These are phyloP conservation scores for Nakazawaea sp. DNA, from an alignment of 805 yeast genomes.

Conservation along the genomic window DNA sequence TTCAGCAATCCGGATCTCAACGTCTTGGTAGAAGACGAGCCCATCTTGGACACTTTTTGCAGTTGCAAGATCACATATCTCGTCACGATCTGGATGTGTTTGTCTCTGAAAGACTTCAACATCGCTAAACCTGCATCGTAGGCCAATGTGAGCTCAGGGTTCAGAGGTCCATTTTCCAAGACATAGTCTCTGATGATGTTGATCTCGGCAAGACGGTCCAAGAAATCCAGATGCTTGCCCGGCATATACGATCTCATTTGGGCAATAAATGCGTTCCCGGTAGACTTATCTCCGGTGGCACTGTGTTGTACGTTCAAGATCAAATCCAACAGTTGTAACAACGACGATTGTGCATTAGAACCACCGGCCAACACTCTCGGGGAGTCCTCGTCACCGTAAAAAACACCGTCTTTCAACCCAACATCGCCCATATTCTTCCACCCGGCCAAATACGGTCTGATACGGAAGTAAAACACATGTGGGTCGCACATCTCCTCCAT, in stretches of 20 bases:
- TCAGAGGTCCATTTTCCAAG: slow-evolving; percentile 23
- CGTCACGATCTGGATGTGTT: slow-evolving; percentile 89
- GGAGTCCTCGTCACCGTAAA: slow-evolving; percentile 58
- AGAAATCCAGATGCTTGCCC: slow-evolving; percentile 69
- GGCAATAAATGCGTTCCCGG: slow-evolving; percentile 48
- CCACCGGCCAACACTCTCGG: slow-evolving; percentile 76
- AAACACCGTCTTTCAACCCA: slow-evolving; percentile 71
- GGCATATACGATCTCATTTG: slow-evolving; percentile 94
- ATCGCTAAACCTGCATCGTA: slow-evolving; percentile 88
- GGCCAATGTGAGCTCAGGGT: slow-evolving; percentile 57
- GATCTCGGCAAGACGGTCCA: slow-evolving; percentile 49
- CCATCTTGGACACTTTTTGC: slow-evolving; percentile 42
- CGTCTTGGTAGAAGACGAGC: slow-evolving; percentile 42
- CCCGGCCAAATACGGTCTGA: slow-evolving; percentile 89
- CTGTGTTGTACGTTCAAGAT: slow-evolving; percentile 69
- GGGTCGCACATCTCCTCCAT: slow-evolving; percentile 97
- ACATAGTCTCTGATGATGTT: slow-evolving; percentile 66
- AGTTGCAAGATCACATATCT: slow-evolving; percentile 82
- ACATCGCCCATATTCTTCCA: slow-evolving; percentile 89
- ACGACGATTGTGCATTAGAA: slow-evolving; percentile 87
- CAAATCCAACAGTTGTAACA: slow-evolving; percentile 82
- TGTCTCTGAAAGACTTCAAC: slow-evolving; percentile 84
- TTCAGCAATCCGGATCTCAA: slow-evolving; percentile 63
- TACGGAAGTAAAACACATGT: slow-evolving; percentile 77
- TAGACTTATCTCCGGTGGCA: slow-evolving; percentile 53